Conservation (phyloP, 345 rosid species). For the Aquilaria malaccensis region DNA sequence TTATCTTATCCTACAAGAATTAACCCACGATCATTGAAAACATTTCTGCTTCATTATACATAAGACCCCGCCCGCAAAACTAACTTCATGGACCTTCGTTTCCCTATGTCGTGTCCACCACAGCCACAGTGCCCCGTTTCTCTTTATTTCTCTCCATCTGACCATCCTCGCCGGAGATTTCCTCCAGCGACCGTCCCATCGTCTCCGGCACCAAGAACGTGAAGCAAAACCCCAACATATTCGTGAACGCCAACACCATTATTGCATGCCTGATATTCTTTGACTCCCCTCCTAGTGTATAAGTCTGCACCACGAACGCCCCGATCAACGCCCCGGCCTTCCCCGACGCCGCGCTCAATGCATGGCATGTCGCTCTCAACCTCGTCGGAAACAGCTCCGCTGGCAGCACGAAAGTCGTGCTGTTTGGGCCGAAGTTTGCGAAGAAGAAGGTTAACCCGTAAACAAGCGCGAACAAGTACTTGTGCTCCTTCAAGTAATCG, state of each 20-base stretch:
- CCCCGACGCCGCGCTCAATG: slow-evolving; percentile 46
- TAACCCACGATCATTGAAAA: no score
- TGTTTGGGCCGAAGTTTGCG: slow-evolving; percentile 57
- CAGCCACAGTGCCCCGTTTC: slow-evolving; percentile 5
- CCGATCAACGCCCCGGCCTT: slow-evolving; percentile 55
- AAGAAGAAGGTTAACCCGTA: slow-evolving; percentile 50
- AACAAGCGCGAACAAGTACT: slow-evolving; percentile 23
- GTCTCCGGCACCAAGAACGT: slow-evolving; percentile 49
- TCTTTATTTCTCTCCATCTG: slow-evolving; percentile 3
- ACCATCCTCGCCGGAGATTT: slow-evolving; percentile 56
- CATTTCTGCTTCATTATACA: no score
- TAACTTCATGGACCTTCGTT: slow-evolving; percentile 1
- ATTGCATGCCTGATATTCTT: slow-evolving; percentile 21
- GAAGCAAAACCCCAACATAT: slow-evolving; percentile 42
- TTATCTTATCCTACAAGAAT: no score
- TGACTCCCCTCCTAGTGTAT: slow-evolving; percentile 11
- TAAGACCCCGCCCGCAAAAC: background rate
- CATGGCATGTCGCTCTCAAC: slow-evolving; percentile 52
- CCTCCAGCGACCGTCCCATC: slow-evolving; percentile 45
- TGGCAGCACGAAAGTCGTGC: slow-evolving; percentile 50
- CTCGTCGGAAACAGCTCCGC: slow-evolving; percentile 56
- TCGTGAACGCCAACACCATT: slow-evolving; percentile 38
- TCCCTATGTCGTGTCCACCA: background rate
- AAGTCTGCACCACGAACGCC: slow-evolving; percentile 38
- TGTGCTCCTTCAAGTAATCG: slow-evolving; percentile 21